Base-by-base conservation (phyloP, 2,329 filamentous ascomycete genomes). In the Penicillium sp. region DNA sequence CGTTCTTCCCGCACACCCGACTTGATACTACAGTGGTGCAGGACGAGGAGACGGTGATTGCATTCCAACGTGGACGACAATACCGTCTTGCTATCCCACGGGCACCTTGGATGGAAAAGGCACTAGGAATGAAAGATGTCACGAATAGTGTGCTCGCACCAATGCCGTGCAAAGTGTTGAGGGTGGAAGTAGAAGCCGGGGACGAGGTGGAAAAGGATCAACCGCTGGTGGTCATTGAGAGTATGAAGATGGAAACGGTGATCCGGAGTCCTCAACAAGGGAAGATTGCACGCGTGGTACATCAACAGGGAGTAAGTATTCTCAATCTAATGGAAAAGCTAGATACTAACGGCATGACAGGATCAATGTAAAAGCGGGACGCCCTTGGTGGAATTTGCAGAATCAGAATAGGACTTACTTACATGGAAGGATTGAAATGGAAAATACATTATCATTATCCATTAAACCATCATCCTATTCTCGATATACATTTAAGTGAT, bases 161-260 rank as follows among this genome's bases (percentile, higher is more conserved):
- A 0, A 98, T 98, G 92, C 92, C 92, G 1, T 96, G 92, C 68
- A 96, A 96, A 69, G 83, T 98, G 16, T 68, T 98, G 45, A 80
- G 86, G 49, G 92, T 95, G 32, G 85, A 95, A 63, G 87, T 95
- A 0, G 68, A 74, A 17, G 87, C 87, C 52, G 92, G 92, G 0
- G 79, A 94, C 47, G 67, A 66, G 31, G 92, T 98, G 11, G 80
- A 80, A 59, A 93, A 90, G 68, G 89, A 90, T 30, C 80, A 90
- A 40, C 80, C 87, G 5, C 69, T 98, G 41, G 85, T 96, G 9
- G 88, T 96, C 69, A 88, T 89, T 55, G 84, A 89, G 65, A 88
- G 84, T 41, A 89, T 89, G 84, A 89, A 89, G 72, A 89, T 89
- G 84, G 84, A 89, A 61, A 89, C 84, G 1, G 81, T 88, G 1